Evolutionary conservation across 2,329 filamentous ascomycete species (phyloP), one percentile per base, ranked within the genome.

Genomic region (Xylariaceae sp.): DNA sequence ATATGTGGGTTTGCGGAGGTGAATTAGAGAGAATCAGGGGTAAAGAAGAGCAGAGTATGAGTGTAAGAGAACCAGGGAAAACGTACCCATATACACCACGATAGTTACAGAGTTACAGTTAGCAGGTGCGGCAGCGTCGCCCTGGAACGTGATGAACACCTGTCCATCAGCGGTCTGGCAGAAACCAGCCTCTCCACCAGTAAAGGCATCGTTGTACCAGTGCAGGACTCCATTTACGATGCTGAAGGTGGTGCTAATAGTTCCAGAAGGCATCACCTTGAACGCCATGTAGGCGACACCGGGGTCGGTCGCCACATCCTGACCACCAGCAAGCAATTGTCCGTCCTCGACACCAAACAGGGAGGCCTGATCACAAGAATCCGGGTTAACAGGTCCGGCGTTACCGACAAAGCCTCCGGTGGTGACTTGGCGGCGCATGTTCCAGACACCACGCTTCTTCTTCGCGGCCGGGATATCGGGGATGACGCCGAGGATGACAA

Each of bases 141-240:
- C 43, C 3, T 50, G 49, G 40, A 67, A 68, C 11, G 50, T 58
- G 16, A 53, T 52, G 41, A 59, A 67, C 40, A 67, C 58, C 35
- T 50, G 42, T 2, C 63, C 67, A 2, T n/a, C 16, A 10, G 33
- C 7, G 18, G 61, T 55, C 37, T 60, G 50, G 53, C 68, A 71
- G 59, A 66, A 70, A 5, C 57, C 54, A 2, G 68, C 65, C 27
- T 57, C 37, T 18, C 63, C 65, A 11, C 49, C 45, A 36, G 44
- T 42, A 50, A 71, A 71, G 5, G 39, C 49, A 4, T 16, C 32
- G 46, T 69, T 65, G 50, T 48, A 60, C 68, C 68, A 70, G 45
- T 63, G 52, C 18, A 70, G 54, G n/a, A 51, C 6, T 15, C 57
- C 57, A 23, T 60, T 43, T 27, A 61, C 41, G 3, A 61, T 49